Conservation (phyloP, 306 rosid species). For the Coriaria nepalensis region DNA sequence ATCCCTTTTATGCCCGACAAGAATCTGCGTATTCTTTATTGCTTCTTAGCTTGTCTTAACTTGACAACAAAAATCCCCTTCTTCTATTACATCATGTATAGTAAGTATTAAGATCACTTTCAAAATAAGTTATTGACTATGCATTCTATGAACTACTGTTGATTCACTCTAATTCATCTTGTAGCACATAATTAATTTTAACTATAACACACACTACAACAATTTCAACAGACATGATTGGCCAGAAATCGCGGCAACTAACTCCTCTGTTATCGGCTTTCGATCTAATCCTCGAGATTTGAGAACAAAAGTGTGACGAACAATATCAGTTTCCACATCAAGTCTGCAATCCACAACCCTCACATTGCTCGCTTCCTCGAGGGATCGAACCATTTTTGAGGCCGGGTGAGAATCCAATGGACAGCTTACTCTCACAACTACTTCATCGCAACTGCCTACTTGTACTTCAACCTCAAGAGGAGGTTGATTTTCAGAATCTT, state of each 20-base stretch:
- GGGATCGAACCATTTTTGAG: not conserved
- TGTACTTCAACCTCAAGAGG: not conserved
- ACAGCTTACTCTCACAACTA: not conserved
- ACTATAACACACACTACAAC: no score
- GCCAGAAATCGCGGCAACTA: not conserved
- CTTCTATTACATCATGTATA: no score
- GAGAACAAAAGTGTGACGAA: not conserved
- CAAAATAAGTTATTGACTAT: no score
- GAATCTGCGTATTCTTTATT: no score
- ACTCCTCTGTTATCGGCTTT: not conserved
- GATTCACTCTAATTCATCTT: no score
- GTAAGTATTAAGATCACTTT: no score
- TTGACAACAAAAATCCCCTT: no score
- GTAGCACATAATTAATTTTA: no score
- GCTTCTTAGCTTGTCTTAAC: no score
- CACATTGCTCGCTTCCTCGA: not conserved
- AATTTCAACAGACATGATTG: not conserved
- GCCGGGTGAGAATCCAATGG: conserved; percentile 5
- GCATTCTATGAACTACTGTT: no score
- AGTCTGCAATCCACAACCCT: not conserved
- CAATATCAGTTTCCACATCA: not conserved
- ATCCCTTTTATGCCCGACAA: no score
- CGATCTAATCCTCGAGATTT: not conserved
- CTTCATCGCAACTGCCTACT: not conserved
- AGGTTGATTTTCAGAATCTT: not conserved